These are phyloP conservation scores for Juglanconis oblonga DNA, from an alignment of 2,329 filamentous ascomycete species.

Conservation along the genomic window DNA sequence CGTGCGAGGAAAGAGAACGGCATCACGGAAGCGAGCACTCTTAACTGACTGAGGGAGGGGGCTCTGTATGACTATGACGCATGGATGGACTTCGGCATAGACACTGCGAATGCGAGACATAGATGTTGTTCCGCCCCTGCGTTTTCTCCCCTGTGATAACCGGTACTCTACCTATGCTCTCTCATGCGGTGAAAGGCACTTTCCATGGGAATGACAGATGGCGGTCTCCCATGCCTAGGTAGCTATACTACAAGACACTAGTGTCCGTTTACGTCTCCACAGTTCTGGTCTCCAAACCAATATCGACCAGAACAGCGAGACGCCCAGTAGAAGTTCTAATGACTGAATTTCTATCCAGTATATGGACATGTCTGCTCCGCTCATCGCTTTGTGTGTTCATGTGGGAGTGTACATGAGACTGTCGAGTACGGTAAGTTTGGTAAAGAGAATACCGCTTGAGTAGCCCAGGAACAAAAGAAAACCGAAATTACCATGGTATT, in stretches of 20 bases:
- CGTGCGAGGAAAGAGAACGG: neutral
- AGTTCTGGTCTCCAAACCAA: neutral
- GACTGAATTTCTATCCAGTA: slow-evolving; percentile 18
- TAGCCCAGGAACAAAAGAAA: slow-evolving; percentile 1
- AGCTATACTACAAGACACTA: no score
- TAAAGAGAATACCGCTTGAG: slow-evolving; percentile 1
- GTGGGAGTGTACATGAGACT: slow-evolving; percentile 7
- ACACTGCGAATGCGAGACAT: slow-evolving; percentile 1
- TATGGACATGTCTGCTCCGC: slow-evolving; percentile 16
- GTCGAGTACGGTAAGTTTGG: neutral
- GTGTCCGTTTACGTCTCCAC: no score
- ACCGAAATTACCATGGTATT: slow-evolving; percentile 16
- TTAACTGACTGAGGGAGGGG: neutral
- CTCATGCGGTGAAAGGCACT: neutral
- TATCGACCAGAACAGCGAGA: neutral
- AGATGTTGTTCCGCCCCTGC: neutral
- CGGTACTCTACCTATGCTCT: neutral
- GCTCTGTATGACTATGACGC: slow-evolving; percentile 10
- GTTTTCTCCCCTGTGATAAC: neutral
- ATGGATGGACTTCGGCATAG: slow-evolving; percentile 5
- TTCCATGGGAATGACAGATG: neutral
- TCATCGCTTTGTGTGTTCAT: slow-evolving; percentile 10
- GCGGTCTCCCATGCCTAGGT: neutral
- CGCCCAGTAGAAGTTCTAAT: slow-evolving; percentile 4
- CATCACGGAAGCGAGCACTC: neutral